phyloP scores from a whole-genome alignment of 192 early-diverging fungal genomes.

The Cetraspora pellucida region DNA sequence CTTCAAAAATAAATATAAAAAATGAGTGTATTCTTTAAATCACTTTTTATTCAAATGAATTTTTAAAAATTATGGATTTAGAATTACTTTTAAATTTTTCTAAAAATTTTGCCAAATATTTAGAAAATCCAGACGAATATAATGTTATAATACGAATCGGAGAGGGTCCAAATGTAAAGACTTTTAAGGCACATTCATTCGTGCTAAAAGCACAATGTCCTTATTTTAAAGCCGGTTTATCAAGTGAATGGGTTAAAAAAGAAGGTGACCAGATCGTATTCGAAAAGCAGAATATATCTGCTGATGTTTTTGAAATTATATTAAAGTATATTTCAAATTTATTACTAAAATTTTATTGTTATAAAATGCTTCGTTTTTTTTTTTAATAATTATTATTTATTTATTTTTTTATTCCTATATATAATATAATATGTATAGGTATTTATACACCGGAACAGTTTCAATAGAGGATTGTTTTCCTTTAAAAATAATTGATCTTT shows the following conservation, averaged over 20 bases:
- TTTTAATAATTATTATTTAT: neutral
- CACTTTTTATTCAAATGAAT: too few relatives aligned
- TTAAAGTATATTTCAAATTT: neutral
- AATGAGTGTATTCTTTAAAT: too few relatives aligned
- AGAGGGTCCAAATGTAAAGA: neutral
- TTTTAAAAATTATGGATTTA: neutral
- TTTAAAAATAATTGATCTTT: neutral
- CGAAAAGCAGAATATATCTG: constrained; percentile 13
- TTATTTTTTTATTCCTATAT: neutral
- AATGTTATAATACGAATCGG: constrained; percentile 6
- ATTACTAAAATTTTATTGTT: neutral
- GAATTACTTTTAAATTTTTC: neutral
- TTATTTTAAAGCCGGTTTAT: constrained; percentile 19
- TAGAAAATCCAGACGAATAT: neutral
- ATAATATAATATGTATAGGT: neutral
- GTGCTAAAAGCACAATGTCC: constrained; percentile 13
- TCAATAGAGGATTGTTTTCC: neutral
- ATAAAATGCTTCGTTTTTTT: neutral
- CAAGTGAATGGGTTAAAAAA: constrained; percentile 15
- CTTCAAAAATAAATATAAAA: too few relatives aligned
- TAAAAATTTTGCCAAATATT: constrained; percentile 4
- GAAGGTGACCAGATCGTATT: constrained; percentile 8
- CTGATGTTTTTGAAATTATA: constrained; percentile 20
- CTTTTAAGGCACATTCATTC: constrained; percentile 9
- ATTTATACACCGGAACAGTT: constrained; percentile 15